Percentiles rank a stretch among this genome's conserved stretches.
phyloP scores from a whole-genome alignment of 78 protist genomes.

The Planoprotostelium fungivorum region DNA sequence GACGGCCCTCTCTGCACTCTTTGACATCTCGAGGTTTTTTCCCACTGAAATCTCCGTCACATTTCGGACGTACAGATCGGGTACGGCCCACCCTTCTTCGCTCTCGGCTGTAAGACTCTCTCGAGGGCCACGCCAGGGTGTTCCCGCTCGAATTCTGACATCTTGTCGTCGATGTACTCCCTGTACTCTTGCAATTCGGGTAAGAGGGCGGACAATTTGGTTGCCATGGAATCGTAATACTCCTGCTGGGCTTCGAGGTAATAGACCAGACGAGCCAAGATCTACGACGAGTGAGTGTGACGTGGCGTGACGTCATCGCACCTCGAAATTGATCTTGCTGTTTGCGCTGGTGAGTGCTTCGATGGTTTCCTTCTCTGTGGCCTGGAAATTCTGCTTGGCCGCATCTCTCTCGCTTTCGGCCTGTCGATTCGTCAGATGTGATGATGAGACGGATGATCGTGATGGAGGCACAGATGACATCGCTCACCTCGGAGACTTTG shows the following conservation, averaged over 20 bases:
- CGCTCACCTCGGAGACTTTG: not conserved
- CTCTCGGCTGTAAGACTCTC: not conserved
- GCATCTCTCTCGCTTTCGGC: not conserved
- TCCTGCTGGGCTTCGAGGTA: not conserved
- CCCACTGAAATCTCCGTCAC: too few species aligned
- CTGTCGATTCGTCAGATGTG: too few species aligned
- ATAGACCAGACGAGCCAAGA: not conserved
- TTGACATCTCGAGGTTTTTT: not conserved
- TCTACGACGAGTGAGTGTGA: too few species aligned
- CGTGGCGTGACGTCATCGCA: too few species aligned
- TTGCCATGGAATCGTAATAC: not conserved
- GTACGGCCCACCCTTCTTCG: not conserved
- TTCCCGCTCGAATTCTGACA: not conserved
- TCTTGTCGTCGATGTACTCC: not conserved
- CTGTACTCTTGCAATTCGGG: not conserved
- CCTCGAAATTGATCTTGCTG: constrained; percentile 1
- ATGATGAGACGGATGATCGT: too few species aligned
- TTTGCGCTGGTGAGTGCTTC: not conserved
- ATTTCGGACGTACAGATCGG: not conserved
- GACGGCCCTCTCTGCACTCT: not conserved
- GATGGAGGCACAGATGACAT: too few species aligned
- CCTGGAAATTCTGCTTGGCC: not conserved
- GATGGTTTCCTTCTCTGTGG: not conserved
- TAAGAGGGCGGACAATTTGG: not conserved
- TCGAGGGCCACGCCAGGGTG: not conserved